These are phyloP conservation scores for Paragyromitra xinjiangensis DNA, from an alignment of 495 filamentous ascomycete species.

Conservation along the genomic window DNA sequence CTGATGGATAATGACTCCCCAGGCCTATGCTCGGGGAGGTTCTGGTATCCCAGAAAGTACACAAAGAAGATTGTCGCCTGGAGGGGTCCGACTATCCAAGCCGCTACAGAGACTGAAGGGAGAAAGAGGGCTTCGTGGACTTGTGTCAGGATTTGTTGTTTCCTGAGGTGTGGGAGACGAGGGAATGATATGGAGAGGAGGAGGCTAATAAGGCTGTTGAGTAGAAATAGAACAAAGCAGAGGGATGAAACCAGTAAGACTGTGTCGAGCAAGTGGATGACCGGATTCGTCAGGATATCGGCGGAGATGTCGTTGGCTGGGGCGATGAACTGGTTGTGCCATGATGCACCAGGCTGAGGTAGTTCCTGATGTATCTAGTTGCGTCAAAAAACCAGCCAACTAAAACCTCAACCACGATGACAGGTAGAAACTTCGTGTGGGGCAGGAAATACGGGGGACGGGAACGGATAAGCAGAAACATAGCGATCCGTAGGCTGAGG, in stretches of 20 bases:
- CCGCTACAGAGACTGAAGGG: conserved; percentile 47
- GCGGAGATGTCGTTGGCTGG: conserved; percentile 48
- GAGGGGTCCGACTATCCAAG: conserved; percentile 43
- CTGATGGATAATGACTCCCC: conserved; percentile 47
- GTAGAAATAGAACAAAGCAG: conserved; percentile 54
- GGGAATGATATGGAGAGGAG: conserved; percentile 53
- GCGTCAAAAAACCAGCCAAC: conserved; percentile 45
- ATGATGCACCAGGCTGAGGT: conserved; percentile 48
- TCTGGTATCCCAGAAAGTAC: conserved; percentile 52
- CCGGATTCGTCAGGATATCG: conserved; percentile 48
- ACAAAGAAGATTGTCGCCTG: conserved; percentile 49
- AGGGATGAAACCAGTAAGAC: conserved; percentile 43
- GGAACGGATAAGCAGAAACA: conserved; percentile 53
- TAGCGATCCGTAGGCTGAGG: conserved; percentile 47
- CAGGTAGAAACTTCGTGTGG: conserved; percentile 41
- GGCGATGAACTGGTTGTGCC: conserved; percentile 46
- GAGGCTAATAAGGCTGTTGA: conserved; percentile 53
- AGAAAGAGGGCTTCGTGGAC: conserved; percentile 45
- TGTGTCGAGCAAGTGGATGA: conserved; percentile 40
- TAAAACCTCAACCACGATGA: conserved; percentile 20
- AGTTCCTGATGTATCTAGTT: conserved; percentile 51
- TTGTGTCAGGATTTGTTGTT: conserved; percentile 53
- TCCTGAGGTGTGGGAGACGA: conserved; percentile 53
- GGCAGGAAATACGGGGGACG: conserved; percentile 52
- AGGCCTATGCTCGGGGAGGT: conserved; percentile 52